A percentile compares a stretch with the other conserved stretches of the same genome.
These are phyloP conservation scores for Aristolochia fimbriata DNA, from an alignment of 164 flowering plant genomes.

Conservation along the genomic window DNA sequence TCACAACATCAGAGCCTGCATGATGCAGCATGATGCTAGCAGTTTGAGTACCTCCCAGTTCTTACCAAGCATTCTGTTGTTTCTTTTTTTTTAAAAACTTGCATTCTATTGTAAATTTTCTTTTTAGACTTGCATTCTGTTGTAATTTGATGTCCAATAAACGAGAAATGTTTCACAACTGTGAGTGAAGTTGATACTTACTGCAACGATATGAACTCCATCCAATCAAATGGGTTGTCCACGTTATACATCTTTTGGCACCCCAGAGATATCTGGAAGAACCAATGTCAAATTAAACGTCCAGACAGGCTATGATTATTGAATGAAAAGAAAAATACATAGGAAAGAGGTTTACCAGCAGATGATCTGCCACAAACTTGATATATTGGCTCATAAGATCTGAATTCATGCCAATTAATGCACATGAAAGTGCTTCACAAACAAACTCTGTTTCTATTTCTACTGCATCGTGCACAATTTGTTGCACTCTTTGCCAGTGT, in stretches of 20 bases:
- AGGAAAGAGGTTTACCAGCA: slow-evolving; percentile 37
- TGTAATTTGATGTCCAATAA: too few species aligned
- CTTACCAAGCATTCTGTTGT: too few species aligned
- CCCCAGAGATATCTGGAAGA: slow-evolving; percentile 53
- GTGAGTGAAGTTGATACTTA: slow-evolving; percentile 23
- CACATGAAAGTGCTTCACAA: slow-evolving; percentile 84
- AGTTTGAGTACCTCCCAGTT: too few species aligned
- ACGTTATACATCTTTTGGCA: slow-evolving; percentile 45
- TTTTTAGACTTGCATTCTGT: too few species aligned
- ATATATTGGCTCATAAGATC: slow-evolving; percentile 75
- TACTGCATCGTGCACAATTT: slow-evolving; percentile 71
- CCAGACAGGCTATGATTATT: not conserved
- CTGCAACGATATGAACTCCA: slow-evolving; percentile 86
- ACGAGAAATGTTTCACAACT: too few species aligned
- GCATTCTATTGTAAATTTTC: too few species aligned
- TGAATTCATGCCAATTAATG: slow-evolving; percentile 76
- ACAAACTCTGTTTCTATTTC: slow-evolving; percentile 74
- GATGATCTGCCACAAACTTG: slow-evolving; percentile 76
- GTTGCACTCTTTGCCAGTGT: slow-evolving; percentile 34
- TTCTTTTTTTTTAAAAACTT: too few species aligned
- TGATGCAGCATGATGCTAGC: too few species aligned
- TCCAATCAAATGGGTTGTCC: slow-evolving; percentile 89
- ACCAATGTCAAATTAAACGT: not conserved
- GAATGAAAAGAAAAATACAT: slow-evolving; percentile 1
- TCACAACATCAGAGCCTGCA: too few species aligned